Conservation (phyloP, 768 basidiomycete species). For the Mrakia frigida region DNA sequence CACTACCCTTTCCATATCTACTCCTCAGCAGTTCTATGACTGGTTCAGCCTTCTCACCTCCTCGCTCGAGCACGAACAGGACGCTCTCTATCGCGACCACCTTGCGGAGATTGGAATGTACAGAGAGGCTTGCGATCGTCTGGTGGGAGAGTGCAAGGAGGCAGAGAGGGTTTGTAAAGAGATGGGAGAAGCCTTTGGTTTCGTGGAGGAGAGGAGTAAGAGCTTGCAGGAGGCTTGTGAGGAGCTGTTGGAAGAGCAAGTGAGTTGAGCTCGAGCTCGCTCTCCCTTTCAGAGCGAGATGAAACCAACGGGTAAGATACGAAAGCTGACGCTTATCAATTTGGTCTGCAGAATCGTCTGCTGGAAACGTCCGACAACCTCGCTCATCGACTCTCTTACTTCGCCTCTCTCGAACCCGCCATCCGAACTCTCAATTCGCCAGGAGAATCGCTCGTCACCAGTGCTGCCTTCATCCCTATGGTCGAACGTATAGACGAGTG, state of each 20-base stretch:
- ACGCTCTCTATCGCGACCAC: slow-evolving; percentile 83
- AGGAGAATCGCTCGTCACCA: slow-evolving; percentile 82
- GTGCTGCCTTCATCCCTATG: slow-evolving; percentile 90
- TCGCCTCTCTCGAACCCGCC: slow-evolving; percentile 87
- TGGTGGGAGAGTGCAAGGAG: slow-evolving; percentile 66
- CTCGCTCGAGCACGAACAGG: slow-evolving; percentile 86
- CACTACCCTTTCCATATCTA: slow-evolving; percentile 72
- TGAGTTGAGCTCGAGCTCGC: slow-evolving; percentile 45
- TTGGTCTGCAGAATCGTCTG: slow-evolving; percentile 60
- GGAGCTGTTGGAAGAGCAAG: slow-evolving; percentile 79
- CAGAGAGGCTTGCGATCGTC: slow-evolving; percentile 66
- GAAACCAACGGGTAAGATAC: background rate
- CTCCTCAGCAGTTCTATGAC: slow-evolving; percentile 94
- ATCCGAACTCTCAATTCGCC: slow-evolving; percentile 92
- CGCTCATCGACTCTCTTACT: slow-evolving; percentile 75
- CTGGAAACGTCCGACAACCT: slow-evolving; percentile 78
- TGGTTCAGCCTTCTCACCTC: slow-evolving; percentile 88
- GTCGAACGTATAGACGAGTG: slow-evolving; percentile 92
- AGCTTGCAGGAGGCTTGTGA: slow-evolving; percentile 89
- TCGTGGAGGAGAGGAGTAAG: slow-evolving; percentile 88
- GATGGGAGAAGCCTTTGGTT: slow-evolving; percentile 78
- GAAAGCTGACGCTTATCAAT: background rate
- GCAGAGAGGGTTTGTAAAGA: slow-evolving; percentile 67
- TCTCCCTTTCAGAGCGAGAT: too few relatives aligned
- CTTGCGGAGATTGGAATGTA: slow-evolving; percentile 70